A percentile compares a stretch with the other conserved stretches of the same genome.
These are phyloP conservation scores for Fomitopsis schrenkii DNA, from an alignment of 1,284 basidiomycete species.

Conservation along the genomic window DNA sequence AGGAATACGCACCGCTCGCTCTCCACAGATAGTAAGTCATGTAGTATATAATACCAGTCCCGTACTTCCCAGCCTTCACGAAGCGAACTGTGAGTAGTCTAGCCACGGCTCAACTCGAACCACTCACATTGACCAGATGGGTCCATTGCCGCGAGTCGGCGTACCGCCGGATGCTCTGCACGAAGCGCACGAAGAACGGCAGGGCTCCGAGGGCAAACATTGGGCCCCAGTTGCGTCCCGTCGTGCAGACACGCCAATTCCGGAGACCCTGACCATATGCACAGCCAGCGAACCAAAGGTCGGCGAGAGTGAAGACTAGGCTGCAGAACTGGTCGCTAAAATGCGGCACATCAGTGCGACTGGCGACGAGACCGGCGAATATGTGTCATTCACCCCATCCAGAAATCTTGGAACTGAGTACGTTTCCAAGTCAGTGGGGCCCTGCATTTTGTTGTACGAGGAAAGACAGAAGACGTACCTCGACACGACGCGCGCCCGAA, in stretches of 20 bases:
- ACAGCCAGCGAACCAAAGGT: constrained; percentile 73
- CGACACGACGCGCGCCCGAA: constrained; percentile 72
- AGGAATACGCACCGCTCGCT: constrained; percentile 45
- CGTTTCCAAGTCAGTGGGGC: background rate
- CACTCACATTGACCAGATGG: constrained; percentile 73
- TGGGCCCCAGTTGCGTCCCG: constrained; percentile 52
- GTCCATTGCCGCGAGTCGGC: constrained; percentile 68
- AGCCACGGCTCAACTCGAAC: background rate
- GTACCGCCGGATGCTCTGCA: constrained; percentile 88
- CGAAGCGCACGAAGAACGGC: constrained; percentile 71
- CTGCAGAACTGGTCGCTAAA: constrained; percentile 81
- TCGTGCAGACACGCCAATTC: constrained; percentile 39
- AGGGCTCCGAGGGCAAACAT: constrained; percentile 52
- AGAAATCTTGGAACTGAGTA: constrained; percentile 72
- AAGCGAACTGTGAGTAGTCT: too few relatives aligned
- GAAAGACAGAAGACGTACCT: constrained; percentile 42
- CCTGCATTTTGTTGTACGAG: background rate
- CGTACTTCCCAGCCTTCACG: constrained; percentile 76
- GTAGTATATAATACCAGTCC: constrained; percentile 58
- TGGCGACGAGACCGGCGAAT: too few relatives aligned
- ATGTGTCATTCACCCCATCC: constrained; percentile 55
- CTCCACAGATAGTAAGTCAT: constrained; percentile 75
- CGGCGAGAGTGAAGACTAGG: constrained; percentile 69
- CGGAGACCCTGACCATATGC: constrained; percentile 57
- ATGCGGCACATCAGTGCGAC: constrained; percentile 5